Conservation (phyloP, 257 asterid species). For the Solanum medicagineum region DNA sequence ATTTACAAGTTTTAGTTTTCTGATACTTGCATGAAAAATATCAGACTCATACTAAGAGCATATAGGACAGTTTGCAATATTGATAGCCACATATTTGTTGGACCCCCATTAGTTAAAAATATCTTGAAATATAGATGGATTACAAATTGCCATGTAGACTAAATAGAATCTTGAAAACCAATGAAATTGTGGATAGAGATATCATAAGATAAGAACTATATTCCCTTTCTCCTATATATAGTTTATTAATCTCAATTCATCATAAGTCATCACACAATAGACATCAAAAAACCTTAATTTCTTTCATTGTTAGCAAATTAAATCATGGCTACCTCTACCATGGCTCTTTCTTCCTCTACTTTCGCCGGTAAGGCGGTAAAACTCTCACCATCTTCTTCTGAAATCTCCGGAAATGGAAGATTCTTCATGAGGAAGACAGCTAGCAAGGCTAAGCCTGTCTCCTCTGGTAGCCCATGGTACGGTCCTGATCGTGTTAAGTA, state of each 20-base stretch:
- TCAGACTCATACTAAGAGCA: not conserved
- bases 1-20: not conserved
- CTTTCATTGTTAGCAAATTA: not conserved
- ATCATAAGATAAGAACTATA: not conserved
- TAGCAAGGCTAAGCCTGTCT: conserved; percentile 5
- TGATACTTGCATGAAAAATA: not conserved
- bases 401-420: conserved; percentile 14
- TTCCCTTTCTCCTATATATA: not conserved
- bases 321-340: conserved; percentile 34
- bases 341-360: conserved; percentile 50
- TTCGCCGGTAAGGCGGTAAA: conserved; percentile 34
- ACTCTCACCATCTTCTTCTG: conserved; percentile 19
- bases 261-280: not conserved
- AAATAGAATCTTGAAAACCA: not conserved
- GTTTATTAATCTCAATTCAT: not conserved
- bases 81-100: not conserved
- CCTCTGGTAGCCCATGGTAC: conserved; percentile 29
- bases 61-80: not conserved
- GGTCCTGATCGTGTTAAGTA: conserved; percentile 25
- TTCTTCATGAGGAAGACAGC: conserved; percentile 26
- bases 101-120: not conserved
- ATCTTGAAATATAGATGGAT: not conserved
- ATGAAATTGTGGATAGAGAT: not conserved
- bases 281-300: not conserved
- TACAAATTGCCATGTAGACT: not conserved